These are phyloP conservation scores for Nicotiana rustica DNA, from an alignment of 305 asterid genomes.

Conservation along the genomic window DNA sequence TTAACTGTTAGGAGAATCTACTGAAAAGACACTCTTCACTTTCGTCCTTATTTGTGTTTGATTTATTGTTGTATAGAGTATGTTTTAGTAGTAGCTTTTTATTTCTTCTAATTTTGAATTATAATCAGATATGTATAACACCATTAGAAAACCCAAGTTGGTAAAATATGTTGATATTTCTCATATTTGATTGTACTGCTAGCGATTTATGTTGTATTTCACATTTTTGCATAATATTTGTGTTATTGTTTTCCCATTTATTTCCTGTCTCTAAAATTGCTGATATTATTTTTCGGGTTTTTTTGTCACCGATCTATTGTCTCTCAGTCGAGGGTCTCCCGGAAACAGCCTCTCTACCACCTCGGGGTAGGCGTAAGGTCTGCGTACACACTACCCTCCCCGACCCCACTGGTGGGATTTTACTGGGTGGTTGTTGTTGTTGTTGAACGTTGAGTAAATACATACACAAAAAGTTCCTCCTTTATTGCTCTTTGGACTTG, in stretches of 20 bases:
- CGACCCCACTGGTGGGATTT: too few species aligned
- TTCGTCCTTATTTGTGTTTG: background rate
- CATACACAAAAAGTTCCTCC: background rate
- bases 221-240: too few species aligned
- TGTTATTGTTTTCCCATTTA: too few species aligned
- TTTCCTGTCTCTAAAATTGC: too few species aligned
- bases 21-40: background rate
- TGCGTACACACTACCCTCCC: too few species aligned
- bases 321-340: too few species aligned
- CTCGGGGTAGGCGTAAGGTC: too few species aligned
- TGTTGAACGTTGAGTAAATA: background rate
- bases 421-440: too few species aligned
- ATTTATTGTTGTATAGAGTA: background rate
- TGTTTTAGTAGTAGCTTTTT: background rate
- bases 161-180: background rate
- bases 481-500: background rate
- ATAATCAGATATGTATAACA: background rate
- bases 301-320: too few species aligned
- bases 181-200: background rate
- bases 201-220: too few species aligned
- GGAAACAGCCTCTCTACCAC: too few species aligned
- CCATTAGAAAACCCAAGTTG: background rate
- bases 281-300: too few species aligned
- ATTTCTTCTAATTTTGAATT: background rate
- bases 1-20: background rate